Evolutionary conservation across 805 yeast genomes (phyloP).

Genomic region (Kurtzmaniella cleridarum): DNA sequence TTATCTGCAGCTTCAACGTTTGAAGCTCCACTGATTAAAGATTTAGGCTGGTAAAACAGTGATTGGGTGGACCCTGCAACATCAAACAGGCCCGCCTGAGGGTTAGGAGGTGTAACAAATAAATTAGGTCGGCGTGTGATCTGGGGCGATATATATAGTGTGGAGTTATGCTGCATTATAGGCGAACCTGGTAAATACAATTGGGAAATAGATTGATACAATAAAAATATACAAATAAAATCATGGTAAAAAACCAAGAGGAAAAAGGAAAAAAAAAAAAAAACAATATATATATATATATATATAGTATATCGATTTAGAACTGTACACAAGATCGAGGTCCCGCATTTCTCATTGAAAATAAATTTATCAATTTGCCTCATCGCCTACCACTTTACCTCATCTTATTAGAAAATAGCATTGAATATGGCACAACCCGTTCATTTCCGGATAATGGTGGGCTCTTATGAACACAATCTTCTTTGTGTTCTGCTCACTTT

Average conservation of each 20-base stretch:
- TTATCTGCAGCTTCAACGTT: not conserved
- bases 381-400: not conserved
- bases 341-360: not conserved
- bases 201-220: too few relatives aligned
- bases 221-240: not conserved
- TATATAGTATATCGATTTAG: too few relatives aligned
- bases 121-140: conserved; percentile 40
- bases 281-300: too few relatives aligned
- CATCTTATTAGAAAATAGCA: not conserved
- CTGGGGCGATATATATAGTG: conserved; percentile 68
- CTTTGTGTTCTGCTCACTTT: conserved; percentile 76
- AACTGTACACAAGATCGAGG: too few relatives aligned
- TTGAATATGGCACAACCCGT: conserved; percentile 2
- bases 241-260: too few relatives aligned
- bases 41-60: conserved; percentile 23
- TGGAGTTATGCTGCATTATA: conserved; percentile 61
- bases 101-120: conserved; percentile 46
- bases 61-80: conserved; percentile 36
- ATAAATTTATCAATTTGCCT: not conserved
- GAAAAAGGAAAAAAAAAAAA: too few relatives aligned
- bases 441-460: conserved; percentile 79
- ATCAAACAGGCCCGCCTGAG: conserved; percentile 37
- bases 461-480: conserved; percentile 92
- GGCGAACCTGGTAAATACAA: too few relatives aligned
- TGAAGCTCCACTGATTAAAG: not conserved